Conservation (phyloP, 495 filamentous ascomycete species). For the Echria macrotheca region DNA sequence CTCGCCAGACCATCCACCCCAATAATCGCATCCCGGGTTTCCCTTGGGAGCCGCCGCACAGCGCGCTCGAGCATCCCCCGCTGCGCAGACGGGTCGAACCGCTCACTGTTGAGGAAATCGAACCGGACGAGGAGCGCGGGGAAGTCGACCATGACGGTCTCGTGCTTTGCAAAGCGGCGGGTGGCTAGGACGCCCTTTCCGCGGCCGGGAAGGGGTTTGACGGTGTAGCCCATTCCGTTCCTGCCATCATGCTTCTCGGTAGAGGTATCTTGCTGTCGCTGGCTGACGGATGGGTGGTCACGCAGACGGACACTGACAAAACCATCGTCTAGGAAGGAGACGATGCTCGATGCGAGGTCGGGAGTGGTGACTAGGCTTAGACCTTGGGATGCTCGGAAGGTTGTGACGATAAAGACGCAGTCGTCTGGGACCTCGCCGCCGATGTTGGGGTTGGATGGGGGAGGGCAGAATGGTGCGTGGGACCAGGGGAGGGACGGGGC, state of each 20-base stretch:
- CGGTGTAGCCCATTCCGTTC: conserved; percentile 11
- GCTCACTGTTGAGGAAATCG: conserved; percentile 22
- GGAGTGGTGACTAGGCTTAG: conserved; percentile 26
- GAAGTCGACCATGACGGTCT: conserved; percentile 24
- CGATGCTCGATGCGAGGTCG: conserved; percentile 18
- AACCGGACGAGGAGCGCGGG: conserved; percentile 24
- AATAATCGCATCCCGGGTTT: conserved; percentile 13
- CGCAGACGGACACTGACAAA: conserved; percentile 11
- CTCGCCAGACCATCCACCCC: conserved; percentile 49
- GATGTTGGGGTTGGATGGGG: conserved; percentile 8
- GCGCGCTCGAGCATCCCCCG: conserved; percentile 21
- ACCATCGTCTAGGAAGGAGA: conserved; percentile 21
- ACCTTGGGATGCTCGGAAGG: conserved; percentile 23
- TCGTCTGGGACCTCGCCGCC: conserved; percentile 17
- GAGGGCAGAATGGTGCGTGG: conserved; percentile 22
- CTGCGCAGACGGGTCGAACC: conserved; percentile 11
- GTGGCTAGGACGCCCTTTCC: conserved; percentile 27
- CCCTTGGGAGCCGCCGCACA: conserved; percentile 17
- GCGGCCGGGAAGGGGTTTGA: conserved; percentile 21
- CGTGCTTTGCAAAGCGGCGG: conserved; percentile 18
- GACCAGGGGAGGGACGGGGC: conserved; percentile 24
- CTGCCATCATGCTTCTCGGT: not conserved
- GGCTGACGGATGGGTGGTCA: conserved; percentile 11
- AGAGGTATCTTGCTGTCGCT: not conserved
- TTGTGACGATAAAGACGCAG: conserved; percentile 25